Percentiles rank a stretch among this genome's conserved stretches.
Evolutionary conservation across 345 rosid species (phyloP).

Genomic region (Euphorbia peplus): DNA sequence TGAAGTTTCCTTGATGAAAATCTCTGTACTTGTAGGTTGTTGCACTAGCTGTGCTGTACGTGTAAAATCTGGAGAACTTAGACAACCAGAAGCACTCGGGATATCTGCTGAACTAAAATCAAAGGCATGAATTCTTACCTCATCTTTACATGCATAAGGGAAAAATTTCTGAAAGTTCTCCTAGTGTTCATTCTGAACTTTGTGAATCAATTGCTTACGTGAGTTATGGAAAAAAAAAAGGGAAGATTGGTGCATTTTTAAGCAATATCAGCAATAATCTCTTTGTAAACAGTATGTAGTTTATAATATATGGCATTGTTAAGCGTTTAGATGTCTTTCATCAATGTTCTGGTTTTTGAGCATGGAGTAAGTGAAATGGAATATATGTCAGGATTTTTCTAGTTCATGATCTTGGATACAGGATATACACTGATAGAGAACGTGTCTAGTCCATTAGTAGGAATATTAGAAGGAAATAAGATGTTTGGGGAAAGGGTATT

Average conservation of each 20-base stretch:
- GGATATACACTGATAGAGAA: too few species aligned
- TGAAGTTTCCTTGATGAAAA: conserved; percentile 12
- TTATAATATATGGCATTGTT: background rate
- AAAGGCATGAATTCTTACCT: conserved; percentile 53
- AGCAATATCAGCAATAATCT: background rate
- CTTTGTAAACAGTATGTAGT: background rate
- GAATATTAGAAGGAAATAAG: too few species aligned
- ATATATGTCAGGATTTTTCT: background rate
- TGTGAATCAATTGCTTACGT: background rate
- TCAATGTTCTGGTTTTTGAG: background rate
- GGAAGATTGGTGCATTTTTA: background rate
- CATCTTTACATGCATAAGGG: background rate
- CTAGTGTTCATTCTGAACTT: background rate
- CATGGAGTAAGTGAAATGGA: background rate
- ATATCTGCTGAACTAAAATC: conserved; percentile 86
- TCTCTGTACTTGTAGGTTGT: conserved; percentile 55
- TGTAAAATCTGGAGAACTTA: conserved; percentile 71
- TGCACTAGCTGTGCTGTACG: conserved; percentile 99
- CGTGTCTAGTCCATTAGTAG: too few species aligned
- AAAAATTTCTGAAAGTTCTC: conserved; percentile 1
- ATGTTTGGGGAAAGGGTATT: too few species aligned
- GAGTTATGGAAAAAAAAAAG: conserved; percentile 6
- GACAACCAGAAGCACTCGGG: conserved; percentile 95
- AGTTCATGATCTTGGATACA: background rate
- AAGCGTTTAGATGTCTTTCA: background rate